Conservation (phyloP, 129 eudicot genomes). For the Dittrichia graveolens region DNA sequence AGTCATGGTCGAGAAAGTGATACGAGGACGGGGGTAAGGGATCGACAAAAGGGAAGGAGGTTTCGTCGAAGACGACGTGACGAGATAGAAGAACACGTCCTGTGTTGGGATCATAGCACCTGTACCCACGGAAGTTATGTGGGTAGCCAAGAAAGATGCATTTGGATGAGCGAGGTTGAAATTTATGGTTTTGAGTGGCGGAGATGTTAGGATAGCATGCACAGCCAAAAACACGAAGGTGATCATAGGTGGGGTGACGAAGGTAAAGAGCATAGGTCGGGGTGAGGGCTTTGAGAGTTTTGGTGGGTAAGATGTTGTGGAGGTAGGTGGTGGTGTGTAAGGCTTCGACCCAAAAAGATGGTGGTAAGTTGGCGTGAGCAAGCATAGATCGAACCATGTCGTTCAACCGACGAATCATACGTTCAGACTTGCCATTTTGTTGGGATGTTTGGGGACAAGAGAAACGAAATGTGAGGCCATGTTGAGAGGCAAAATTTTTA, state of each 20-base stretch:
- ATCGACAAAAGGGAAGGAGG: background rate
- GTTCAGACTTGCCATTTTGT: background rate
- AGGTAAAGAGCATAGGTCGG: no score
- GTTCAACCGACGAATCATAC: background rate
- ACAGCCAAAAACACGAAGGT: conserved; percentile 11
- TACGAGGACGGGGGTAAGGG: no score
- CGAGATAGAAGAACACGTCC: background rate
- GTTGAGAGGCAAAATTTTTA: background rate
- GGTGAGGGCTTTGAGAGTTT: no score
- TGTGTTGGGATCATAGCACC: background rate
- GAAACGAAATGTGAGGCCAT: background rate
- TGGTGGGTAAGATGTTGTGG: no score
- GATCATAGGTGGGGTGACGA: background rate
- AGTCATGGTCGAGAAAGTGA: background rate
- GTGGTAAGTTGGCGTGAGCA: background rate
- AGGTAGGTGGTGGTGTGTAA: no score
- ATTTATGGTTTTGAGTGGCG: conserved; percentile 9
- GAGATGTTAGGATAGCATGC: background rate
- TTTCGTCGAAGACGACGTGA: background rate
- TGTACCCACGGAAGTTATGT: background rate
- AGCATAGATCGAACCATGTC: background rate
- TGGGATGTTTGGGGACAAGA: background rate
- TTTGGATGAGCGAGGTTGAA: background rate
- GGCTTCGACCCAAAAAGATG: background rate
- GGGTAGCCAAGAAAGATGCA: conserved; percentile 9